Evolutionary conservation across 2,329 filamentous ascomycete genomes (phyloP), one percentile per base, ranked within the genome.

Genomic region (Hymenoscyphus scutula): DNA sequence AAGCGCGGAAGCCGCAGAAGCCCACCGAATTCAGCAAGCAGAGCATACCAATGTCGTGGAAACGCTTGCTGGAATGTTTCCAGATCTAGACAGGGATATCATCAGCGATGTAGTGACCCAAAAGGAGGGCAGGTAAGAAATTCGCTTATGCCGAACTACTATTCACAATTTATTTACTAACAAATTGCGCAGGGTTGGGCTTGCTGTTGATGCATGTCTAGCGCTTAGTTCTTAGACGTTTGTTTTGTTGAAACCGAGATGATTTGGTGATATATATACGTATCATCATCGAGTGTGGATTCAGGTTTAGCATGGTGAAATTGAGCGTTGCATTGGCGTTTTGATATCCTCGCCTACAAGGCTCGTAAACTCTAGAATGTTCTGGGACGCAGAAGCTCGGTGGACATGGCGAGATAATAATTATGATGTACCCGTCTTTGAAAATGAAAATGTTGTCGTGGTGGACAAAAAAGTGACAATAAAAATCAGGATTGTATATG

Each of bases 41-140:
- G 95, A 99, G 80, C 93, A 98, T 76, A 82, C 86, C 60, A 94
- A 92, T 70, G 88, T 99, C 7, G 94, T 98, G 2, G 95, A 98
- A 77, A 98, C 95, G 38, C 79, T 99, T 62, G 88, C 91, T 56
- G 90, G 92, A 70, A 99, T 99, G 95, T 99, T 99, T 75, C 95
- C 95, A 0, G 92, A 96, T 73, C 80, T 99, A 58, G 95, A 99
- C 75, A 86, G 87, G 71, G 96, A 99, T 56, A 84, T 99, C 41
- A 98, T 99, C 73, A 93, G 93, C 71, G 95, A 99, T 78, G 95
- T 99, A 48, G 95, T 99, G 29, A 88, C 94, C 75, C 87, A 96
- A 79, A 97, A 99, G 78, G 89, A 97, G 77, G 96, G 95, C 74
- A 86, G 91, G 92, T 94, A 76, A 79, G 90, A 84, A 51, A 56